Percentiles rank a stretch among this genome's conserved stretches.
Evolutionary conservation across 257 asterid species (phyloP).

Genomic region (Gentiana dahurica): DNA sequence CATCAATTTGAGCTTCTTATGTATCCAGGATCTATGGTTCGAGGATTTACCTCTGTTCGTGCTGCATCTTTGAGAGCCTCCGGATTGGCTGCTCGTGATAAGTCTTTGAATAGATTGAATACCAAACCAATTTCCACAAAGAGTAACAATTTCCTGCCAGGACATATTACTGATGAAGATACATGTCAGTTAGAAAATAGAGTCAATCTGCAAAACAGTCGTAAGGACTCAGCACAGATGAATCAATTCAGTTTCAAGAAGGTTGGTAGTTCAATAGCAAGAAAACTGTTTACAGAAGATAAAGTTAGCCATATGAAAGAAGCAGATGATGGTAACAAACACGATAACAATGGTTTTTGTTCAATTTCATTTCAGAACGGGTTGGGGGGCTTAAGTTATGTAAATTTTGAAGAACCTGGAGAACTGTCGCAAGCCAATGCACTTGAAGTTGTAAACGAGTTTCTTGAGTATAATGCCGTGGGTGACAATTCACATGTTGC

Average conservation of each 20-base stretch:
- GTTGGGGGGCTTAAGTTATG: conserved; percentile 71
- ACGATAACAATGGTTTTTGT: conserved; percentile 16
- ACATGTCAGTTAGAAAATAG: conserved; percentile 16
- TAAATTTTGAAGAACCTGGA: conserved; percentile 85
- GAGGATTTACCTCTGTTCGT: conserved; percentile 61
- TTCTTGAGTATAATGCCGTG: conserved; percentile 49
- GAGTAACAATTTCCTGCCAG: conserved; percentile 27
- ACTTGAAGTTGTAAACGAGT: conserved; percentile 68
- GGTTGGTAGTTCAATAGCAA: conserved; percentile 41
- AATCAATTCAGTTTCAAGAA: conserved; percentile 17
- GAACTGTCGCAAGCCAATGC: conserved; percentile 85
- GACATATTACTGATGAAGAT: conserved; percentile 17
- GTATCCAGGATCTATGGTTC: conserved; percentile 38
- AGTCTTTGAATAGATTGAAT: conserved; percentile 23
- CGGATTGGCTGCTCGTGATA: conserved; percentile 63
- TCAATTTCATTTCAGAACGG: conserved; percentile 27
- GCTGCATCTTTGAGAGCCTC: conserved; percentile 65
- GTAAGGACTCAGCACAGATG: conserved; percentile 18
- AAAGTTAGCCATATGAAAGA: conserved; percentile 19
- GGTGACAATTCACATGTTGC: conserved; percentile 31
- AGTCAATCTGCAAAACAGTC: conserved; percentile 13
- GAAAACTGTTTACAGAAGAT: conserved; percentile 74
- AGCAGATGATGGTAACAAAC: conserved; percentile 26
- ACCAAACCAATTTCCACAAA: conserved; percentile 15
- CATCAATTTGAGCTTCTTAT: conserved; percentile 6